Base-by-base conservation (phyloP, 441 rosid species). In the Syzygium malaccense region DNA sequence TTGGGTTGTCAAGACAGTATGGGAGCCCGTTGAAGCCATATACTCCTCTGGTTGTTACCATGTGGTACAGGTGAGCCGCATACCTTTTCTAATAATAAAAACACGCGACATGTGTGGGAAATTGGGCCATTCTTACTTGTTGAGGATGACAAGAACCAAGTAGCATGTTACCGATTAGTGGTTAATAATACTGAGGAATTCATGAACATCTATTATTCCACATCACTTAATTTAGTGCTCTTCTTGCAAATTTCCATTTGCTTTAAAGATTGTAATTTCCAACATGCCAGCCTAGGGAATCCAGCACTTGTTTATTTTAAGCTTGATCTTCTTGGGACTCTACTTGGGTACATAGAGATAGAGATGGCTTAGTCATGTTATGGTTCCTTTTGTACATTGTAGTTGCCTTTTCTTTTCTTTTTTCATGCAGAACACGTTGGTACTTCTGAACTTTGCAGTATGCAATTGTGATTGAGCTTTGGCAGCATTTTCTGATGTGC, bases 11-110 rank as follows among this genome's bases (percentile, higher is more conserved):
- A 20, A 95, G 99, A 7, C 97, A 91, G 71, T 96, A 97, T 90
- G 98, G 99, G 57, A 96, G 97, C 91, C 99, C 96, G 19, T 87
- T 93, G 89, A 95, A 97, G 93, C 95, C 97, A 2, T 96, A 95
- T 91, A 96, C 99, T 60, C 91, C 94, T 51, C 90, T 95, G 84
- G 99, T 96, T 90, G 96, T 97, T 54, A 95, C 98, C 84, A 89
- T 95, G 87, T 96, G 96, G 98, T 97, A 97, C 91, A 95, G 99
- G 94, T 96, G 89, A 93, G 96, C 53, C 58, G 85, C 84, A 86
- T 28, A 64, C 60, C 60, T 48, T 62, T 33, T 86, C 9, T 33
- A 68, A 37, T 68, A 19, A 37, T 37, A 20, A 23, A 37, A 37
- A 12, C 83, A 41, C 6, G 28, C 26, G 3, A 75, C n/a, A 12